phyloP scores from a whole-genome alignment of 78 protist species.

The Capsaspora owczarzaki region DNA sequence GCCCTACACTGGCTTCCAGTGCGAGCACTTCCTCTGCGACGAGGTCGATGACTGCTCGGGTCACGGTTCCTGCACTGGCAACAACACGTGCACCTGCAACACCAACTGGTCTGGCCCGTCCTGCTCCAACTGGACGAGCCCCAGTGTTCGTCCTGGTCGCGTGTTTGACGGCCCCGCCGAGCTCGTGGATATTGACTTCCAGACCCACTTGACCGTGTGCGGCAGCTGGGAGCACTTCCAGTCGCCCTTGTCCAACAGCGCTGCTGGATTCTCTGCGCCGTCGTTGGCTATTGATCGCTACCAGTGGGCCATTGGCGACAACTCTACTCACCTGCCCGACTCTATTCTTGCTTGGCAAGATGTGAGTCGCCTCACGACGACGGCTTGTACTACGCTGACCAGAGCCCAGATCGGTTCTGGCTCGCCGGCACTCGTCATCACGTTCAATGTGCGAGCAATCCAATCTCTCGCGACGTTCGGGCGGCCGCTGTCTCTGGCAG shows the following conservation, averaged over 20 bases:
- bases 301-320: background rate
- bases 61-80: background rate
- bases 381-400: background rate
- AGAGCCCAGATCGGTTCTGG: too few relatives aligned
- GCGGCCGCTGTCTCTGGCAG: too few relatives aligned
- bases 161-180: background rate
- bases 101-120: background rate
- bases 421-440: background rate
- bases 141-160: background rate
- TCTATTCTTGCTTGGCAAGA: background rate
- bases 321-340: background rate
- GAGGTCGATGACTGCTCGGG: background rate
- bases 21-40: background rate
- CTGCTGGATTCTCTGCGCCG: background rate
- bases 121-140: background rate
- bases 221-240: background rate
- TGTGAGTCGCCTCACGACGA: background rate
- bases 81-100: conserved; percentile 8
- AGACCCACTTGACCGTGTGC: background rate
- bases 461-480: too few relatives aligned
- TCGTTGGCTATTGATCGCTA: background rate
- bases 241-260: background rate
- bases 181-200: background rate
- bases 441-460: too few relatives aligned
- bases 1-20: background rate